phyloP scores from a whole-genome alignment of 1,139 yeast species.

The Saccharomyces hybrid region DNA sequence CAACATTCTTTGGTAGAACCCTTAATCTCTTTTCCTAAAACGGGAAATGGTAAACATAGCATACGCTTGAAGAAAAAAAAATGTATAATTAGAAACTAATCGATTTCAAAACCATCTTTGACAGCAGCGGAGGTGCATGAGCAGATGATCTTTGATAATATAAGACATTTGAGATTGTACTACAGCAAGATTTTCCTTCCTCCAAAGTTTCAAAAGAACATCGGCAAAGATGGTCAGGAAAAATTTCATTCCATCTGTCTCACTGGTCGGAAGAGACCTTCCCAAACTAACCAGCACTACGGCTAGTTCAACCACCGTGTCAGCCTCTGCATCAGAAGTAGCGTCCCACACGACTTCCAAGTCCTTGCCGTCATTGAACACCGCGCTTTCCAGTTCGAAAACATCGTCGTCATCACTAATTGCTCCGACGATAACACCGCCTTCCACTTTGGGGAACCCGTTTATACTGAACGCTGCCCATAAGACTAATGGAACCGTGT shows the following conservation, averaged over 20 bases:
- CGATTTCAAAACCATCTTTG: not conserved
- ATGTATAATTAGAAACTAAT: not conserved
- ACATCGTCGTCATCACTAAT: not conserved
- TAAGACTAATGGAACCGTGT: slow-evolving; percentile 67
- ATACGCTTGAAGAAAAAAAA: not conserved
- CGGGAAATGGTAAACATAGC: slow-evolving; percentile 5
- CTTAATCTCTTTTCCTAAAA: not conserved
- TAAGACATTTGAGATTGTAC: too few species aligned
- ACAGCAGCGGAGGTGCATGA: not conserved
- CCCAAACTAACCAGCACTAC: slow-evolving; percentile 2
- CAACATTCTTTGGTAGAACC: not conserved
- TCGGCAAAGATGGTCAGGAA: not conserved
- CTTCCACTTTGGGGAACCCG: slow-evolving; percentile 54
- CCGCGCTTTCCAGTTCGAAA: slow-evolving; percentile 23
- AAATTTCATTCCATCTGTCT: not conserved
- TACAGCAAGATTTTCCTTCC: not conserved
- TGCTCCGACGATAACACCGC: slow-evolving; percentile 43
- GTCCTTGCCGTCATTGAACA: not conserved
- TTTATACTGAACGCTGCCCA: slow-evolving; percentile 41
- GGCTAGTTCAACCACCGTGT: slow-evolving; percentile 16
- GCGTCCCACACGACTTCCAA: slow-evolving; percentile 28
- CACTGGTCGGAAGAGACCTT: not conserved
- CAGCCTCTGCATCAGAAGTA: slow-evolving; percentile 18
- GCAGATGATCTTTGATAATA: not conserved
- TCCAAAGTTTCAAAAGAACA: not conserved